Conservation (phyloP, 768 basidiomycete genomes). For the Lactarius hatsudake region DNA sequence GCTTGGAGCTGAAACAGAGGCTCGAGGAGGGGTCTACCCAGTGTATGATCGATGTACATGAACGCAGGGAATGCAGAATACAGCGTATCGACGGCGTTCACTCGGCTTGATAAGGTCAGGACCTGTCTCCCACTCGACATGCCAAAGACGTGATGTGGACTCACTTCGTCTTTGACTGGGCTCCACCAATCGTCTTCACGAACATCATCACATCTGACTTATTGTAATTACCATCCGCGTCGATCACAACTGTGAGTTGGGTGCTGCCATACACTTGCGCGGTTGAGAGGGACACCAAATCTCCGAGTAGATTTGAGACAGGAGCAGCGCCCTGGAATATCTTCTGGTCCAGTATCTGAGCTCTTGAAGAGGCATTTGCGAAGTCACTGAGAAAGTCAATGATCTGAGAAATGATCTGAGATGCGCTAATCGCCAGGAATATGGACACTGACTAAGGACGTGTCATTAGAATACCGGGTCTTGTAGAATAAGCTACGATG, state of each 20-base stretch:
- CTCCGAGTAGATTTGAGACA: not conserved
- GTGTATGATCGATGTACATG: not conserved
- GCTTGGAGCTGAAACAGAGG: not conserved
- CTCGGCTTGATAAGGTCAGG: not conserved
- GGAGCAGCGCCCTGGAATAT: not conserved
- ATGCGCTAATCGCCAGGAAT: not conserved
- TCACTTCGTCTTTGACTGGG: not conserved
- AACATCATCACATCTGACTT: not conserved
- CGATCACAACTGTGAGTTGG: not conserved
- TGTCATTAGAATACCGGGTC: not conserved
- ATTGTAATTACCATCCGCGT: not conserved
- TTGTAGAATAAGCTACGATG: not conserved
- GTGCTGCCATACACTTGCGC: not conserved
- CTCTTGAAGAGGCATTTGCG: not conserved
- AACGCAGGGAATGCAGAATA: not conserved
- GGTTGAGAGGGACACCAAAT: not conserved
- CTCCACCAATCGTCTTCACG: not conserved
- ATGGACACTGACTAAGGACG: not conserved
- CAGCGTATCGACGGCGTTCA: not conserved
- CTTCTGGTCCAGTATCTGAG: not conserved
- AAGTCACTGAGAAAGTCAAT: not conserved
- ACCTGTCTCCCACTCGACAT: not conserved
- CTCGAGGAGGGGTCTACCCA: not conserved
- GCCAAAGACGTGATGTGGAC: not conserved
- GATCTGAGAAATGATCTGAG: not conserved